A percentile compares a stretch with the other conserved stretches of the same genome.
phyloP scores from a whole-genome alignment of 345 rosid species.

The Citrus cavaleriei region DNA sequence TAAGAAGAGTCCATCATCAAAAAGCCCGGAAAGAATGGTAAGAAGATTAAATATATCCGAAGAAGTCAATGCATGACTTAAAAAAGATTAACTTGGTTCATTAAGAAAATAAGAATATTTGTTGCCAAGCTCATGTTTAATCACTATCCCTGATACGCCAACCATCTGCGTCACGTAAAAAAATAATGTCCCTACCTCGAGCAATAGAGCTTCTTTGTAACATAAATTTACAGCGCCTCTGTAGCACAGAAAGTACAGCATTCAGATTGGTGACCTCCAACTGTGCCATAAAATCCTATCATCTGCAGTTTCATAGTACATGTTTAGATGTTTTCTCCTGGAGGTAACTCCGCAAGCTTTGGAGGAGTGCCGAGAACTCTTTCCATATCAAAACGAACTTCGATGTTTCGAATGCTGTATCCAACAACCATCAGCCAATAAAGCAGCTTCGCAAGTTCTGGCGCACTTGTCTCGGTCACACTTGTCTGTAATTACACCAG shows the following conservation, averaged over 20 bases:
- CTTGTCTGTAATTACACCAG: constrained; percentile 46
- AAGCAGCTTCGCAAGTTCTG: constrained; percentile 80
- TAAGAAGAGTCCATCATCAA: not conserved
- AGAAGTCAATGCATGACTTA: not conserved
- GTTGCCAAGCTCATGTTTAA: not conserved
- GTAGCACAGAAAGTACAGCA: not conserved
- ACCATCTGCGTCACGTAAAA: not conserved
- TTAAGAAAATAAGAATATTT: not conserved
- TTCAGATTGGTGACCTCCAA: not conserved
- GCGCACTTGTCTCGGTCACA: constrained; percentile 76
- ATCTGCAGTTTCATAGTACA: not conserved
- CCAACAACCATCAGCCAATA: constrained; percentile 99
- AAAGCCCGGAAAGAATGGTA: not conserved
- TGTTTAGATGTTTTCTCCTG: constrained; percentile 66
- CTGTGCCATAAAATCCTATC: not conserved
- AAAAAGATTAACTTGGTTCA: not conserved
- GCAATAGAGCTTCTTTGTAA: not conserved
- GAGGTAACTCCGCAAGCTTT: constrained; percentile 84
- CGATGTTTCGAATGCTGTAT: constrained; percentile 88
- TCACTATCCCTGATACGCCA: not conserved
- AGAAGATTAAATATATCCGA: not conserved
- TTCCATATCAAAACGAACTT: constrained; percentile 96
- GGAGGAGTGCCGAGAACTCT: constrained; percentile 74
- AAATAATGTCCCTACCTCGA: not conserved
- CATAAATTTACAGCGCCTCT: not conserved